phyloP scores from a whole-genome alignment of 2,329 filamentous ascomycete genomes.

The Venturia effusa region DNA sequence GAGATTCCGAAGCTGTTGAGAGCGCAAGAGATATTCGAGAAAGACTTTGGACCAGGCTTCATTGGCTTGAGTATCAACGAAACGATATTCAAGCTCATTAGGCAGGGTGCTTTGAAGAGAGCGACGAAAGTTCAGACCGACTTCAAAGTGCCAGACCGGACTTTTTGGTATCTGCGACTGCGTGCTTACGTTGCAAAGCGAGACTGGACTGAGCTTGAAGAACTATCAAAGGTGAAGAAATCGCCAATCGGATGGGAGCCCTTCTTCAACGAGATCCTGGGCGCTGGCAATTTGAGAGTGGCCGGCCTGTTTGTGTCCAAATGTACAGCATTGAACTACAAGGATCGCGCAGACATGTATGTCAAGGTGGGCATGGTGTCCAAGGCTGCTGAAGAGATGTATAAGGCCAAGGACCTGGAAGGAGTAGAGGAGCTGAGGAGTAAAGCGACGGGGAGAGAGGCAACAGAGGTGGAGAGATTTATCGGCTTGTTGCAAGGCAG shows the following conservation, averaged over 20 bases:
- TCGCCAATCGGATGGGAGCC: slow-evolving; percentile 97
- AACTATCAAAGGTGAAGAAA: slow-evolving; percentile 65
- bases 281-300: slow-evolving; percentile 80
- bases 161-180: slow-evolving; percentile 77
- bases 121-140: slow-evolving; percentile 82
- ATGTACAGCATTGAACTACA: slow-evolving; percentile 58
- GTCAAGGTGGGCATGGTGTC: slow-evolving; percentile 85
- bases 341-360: slow-evolving; percentile 80
- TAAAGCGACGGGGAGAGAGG: slow-evolving; percentile 59
- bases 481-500: slow-evolving; percentile 25
- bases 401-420: slow-evolving; percentile 67
- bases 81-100: slow-evolving; percentile 81
- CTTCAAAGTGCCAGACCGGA: slow-evolving; percentile 87
- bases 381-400: slow-evolving; percentile 85
- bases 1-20: slow-evolving; percentile 71
- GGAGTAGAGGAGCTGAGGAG: slow-evolving; percentile 62
- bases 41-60: slow-evolving; percentile 59
- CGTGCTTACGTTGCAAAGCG: slow-evolving; percentile 81
- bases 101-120: slow-evolving; percentile 69
- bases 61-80: slow-evolving; percentile 80
- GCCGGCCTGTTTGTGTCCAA: slow-evolving; percentile 80
- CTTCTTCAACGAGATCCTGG: slow-evolving; percentile 81
- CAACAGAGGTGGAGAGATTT: slow-evolving; percentile 74
- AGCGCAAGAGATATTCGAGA: slow-evolving; percentile 79
- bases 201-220: slow-evolving; percentile 88